These are phyloP conservation scores for Casuarina equisetifolia DNA, from an alignment of 306 rosid species.

Conservation along the genomic window DNA sequence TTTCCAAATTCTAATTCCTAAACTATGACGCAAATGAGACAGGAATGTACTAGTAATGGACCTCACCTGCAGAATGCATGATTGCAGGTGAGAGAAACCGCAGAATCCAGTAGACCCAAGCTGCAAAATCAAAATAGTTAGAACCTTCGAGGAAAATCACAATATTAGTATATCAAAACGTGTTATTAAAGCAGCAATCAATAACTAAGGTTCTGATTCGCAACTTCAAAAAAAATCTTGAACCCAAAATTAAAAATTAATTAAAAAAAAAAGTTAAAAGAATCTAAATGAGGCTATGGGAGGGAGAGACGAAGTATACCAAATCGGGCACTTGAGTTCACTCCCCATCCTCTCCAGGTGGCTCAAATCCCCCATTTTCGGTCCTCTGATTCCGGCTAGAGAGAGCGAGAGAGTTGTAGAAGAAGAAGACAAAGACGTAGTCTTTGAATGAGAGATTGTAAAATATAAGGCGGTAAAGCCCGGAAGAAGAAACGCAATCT, in stretches of 20 bases:
- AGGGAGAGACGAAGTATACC: slow-evolving; percentile 41
- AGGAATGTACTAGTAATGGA: not conserved
- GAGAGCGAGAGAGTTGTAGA: not conserved
- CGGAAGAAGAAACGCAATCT: not conserved
- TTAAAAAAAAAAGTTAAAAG: not conserved
- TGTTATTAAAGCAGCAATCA: not conserved
- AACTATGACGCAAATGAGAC: not conserved
- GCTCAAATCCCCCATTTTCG: slow-evolving; percentile 42
- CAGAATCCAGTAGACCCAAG: slow-evolving; percentile 58
- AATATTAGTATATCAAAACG: not conserved
- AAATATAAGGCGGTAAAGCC: not conserved
- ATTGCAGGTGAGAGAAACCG: slow-evolving; percentile 78
- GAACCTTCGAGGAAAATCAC: not conserved
- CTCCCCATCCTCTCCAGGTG: slow-evolving; percentile 80
- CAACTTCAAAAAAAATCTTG: not conserved
- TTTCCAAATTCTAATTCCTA: not conserved
- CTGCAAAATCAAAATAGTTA: slow-evolving; percentile 31
- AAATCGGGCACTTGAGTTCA: slow-evolving; percentile 91
- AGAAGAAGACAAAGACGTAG: not conserved
- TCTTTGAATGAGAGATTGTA: not conserved
- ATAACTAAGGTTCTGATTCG: slow-evolving; percentile 1
- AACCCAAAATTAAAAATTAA: not conserved
- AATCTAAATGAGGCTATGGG: not conserved
- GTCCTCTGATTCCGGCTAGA: not conserved
- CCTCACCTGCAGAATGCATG: slow-evolving; percentile 89